Percentiles rank a stretch among this genome's conserved stretches.
Evolutionary conservation across 768 basidiomycete genomes (phyloP).

Genomic region (Lanmaoa rubissima): DNA sequence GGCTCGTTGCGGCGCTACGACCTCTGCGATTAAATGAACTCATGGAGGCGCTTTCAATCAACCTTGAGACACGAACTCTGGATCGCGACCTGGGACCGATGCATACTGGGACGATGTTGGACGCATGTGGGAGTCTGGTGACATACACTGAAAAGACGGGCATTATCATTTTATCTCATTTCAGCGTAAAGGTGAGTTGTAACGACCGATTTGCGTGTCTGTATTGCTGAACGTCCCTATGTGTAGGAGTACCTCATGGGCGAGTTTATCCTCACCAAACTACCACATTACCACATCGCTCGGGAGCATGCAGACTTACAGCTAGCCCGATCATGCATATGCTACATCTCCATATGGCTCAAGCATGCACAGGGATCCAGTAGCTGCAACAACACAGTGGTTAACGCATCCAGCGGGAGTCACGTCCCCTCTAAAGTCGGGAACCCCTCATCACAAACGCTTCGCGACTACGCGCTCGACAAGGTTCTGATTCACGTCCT

Average conservation of each 20-base stretch:
- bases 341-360: background rate
- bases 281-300: background rate
- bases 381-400: no score
- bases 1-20: background rate
- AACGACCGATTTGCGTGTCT: background rate
- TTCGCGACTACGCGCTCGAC: no score
- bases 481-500: no score
- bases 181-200: slow-evolving; percentile 2
- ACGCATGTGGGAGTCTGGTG: slow-evolving; percentile 8
- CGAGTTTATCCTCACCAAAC: background rate
- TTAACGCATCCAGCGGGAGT: no score
- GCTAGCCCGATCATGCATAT: background rate
- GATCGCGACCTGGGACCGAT: background rate
- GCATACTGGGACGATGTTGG: slow-evolving; percentile 3
- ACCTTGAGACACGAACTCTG: background rate
- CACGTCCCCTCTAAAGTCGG: no score
- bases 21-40: background rate
- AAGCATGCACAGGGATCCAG: background rate
- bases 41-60: background rate
- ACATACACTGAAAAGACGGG: slow-evolving; percentile 1
- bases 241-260: background rate
- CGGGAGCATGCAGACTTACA: background rate
- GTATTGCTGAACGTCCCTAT: no score
- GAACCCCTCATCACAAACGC: no score
- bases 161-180: slow-evolving; percentile 1